Percentiles rank a stretch among this genome's conserved stretches.
phyloP scores from a whole-genome alignment of 108 stramenopile genomes.

The Ochromonas danica region DNA sequence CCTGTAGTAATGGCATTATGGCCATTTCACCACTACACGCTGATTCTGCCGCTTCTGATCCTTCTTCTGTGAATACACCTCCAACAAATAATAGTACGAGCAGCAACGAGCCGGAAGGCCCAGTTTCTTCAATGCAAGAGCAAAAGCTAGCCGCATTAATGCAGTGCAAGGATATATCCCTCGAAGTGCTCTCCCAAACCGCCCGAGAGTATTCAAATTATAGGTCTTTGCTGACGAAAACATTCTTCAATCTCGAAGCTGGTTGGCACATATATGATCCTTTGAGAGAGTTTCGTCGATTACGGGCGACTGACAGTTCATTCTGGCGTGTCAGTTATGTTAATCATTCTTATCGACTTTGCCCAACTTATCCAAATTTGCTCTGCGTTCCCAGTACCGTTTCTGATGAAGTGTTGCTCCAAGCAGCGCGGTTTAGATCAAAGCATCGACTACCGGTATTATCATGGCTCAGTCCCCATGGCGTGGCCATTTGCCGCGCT shows the following conservation, averaged over 20 bases:
- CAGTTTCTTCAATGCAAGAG: not conserved
- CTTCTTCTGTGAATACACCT: too few relatives aligned
- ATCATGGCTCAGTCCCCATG: too few relatives aligned
- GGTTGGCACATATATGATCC: not conserved
- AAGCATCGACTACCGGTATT: conserved; percentile 44
- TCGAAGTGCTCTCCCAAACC: not conserved
- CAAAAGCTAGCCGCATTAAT: not conserved
- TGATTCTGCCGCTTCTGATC: too few relatives aligned
- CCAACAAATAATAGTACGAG: not conserved
- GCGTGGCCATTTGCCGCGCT: conserved; percentile 33
- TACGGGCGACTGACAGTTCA: not conserved
- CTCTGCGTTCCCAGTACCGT: not conserved
- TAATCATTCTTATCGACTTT: not conserved
- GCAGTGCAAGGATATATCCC: not conserved
- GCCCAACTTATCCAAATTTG: not conserved
- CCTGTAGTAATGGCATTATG: too few relatives aligned
- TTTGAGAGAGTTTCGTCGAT: not conserved
- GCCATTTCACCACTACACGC: too few relatives aligned
- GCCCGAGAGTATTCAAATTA: not conserved
- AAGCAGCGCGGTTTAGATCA: not conserved
- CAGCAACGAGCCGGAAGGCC: not conserved
- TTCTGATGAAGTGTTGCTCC: not conserved
- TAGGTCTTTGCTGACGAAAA: not conserved
- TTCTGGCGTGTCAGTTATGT: not conserved
- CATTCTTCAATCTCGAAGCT: not conserved